Conservation (phyloP, 768 basidiomycete genomes). For the Tricholoma sp. region DNA sequence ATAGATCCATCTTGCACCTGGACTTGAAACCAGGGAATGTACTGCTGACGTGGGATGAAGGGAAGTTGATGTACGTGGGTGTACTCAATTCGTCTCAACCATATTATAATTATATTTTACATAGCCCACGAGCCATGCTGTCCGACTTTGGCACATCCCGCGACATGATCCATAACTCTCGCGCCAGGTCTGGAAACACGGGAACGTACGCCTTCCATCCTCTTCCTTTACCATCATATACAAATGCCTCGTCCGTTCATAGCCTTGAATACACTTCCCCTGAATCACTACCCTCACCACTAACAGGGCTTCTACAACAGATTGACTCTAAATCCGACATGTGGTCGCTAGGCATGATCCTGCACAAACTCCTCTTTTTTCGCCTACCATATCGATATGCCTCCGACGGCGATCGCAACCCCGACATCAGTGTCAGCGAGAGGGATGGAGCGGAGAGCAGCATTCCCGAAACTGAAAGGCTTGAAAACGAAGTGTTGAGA, state of each 20-base stretch:
- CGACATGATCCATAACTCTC: slow-evolving; percentile 73
- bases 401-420: slow-evolving; percentile 47
- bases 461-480: slow-evolving; percentile 45
- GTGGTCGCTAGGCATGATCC: slow-evolving; percentile 97
- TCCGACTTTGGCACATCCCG: slow-evolving; percentile 95
- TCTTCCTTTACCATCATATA: background rate
- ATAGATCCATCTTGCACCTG: slow-evolving; percentile 82
- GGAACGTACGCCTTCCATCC: slow-evolving; percentile 63
- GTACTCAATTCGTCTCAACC: background rate
- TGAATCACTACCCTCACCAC: slow-evolving; percentile 71
- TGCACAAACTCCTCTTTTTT: slow-evolving; percentile 92
- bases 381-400: slow-evolving; percentile 79
- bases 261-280: slow-evolving; percentile 88
- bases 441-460: slow-evolving; percentile 27
- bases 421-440: background rate
- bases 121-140: slow-evolving; percentile 87
- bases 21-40: slow-evolving; percentile 96
- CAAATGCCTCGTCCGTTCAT: background rate
- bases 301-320: slow-evolving; percentile 60
- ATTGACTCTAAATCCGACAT: slow-evolving; percentile 90
- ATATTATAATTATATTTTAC: background rate
- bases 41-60: slow-evolving; percentile 87
- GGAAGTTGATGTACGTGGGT: slow-evolving; percentile 61
- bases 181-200: slow-evolving; percentile 83
- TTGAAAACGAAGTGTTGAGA: slow-evolving; percentile 67